Evolutionary conservation across 148 eudicot genomes (phyloP).

Genomic region (Limonium bicolor): DNA sequence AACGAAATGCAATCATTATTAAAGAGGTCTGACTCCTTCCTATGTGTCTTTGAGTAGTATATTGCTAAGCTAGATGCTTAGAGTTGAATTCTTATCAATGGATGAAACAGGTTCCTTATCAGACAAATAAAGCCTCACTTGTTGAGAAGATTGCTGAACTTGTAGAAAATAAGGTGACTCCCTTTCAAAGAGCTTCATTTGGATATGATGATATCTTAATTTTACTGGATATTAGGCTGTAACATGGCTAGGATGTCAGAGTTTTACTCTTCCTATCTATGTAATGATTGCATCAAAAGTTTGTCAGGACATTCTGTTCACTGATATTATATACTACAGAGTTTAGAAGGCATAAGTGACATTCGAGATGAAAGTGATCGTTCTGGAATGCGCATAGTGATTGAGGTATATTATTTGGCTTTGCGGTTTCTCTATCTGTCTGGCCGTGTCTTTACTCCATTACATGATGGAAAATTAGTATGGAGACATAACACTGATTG

Average conservation of each 20-base stretch:
- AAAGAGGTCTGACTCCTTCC: slow-evolving; percentile 47
- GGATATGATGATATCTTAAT: too few species aligned
- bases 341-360: slow-evolving; percentile 90
- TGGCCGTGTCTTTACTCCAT: not conserved
- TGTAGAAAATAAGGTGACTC: slow-evolving; percentile 77
- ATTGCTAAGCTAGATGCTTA: not conserved
- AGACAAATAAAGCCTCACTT: slow-evolving; percentile 89
- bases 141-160: slow-evolving; percentile 88
- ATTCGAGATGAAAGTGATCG: slow-evolving; percentile 99
- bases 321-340: slow-evolving; percentile 17
- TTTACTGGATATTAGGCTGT: too few species aligned
- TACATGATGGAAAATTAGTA: not conserved
- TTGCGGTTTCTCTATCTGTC: not conserved
- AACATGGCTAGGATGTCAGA: too few species aligned
- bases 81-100: slow-evolving; percentile 9
- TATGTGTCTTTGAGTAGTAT: not conserved
- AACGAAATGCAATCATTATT: slow-evolving; percentile 68
- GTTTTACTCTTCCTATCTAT: too few species aligned
- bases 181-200: not conserved
- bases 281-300: too few species aligned
- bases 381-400: slow-evolving; percentile 92
- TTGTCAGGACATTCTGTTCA: not conserved
- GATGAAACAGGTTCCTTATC: slow-evolving; percentile 81
- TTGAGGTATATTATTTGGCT: slow-evolving; percentile 73
- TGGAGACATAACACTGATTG: not conserved